Evolutionary conservation across 1,284 basidiomycete species (phyloP), one percentile per base, ranked within the genome.

Genomic region (Vanrija pseudolonga): DNA sequence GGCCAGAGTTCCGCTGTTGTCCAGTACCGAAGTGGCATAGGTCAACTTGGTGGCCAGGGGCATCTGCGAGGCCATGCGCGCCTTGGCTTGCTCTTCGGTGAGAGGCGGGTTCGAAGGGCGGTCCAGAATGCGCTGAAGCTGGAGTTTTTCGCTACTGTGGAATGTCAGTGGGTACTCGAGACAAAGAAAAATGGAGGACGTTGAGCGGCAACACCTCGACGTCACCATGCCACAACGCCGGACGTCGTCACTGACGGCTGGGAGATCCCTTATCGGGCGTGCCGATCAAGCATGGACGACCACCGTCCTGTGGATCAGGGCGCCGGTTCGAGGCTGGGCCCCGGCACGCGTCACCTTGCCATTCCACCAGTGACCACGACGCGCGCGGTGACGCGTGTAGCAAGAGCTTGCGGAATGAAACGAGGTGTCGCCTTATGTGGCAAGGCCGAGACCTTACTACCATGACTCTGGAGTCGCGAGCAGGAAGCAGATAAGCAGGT

Each of bases 11-110:
- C 90, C 89, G 6, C 88, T 89, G 72, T 98, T 98, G 77, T 97
- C 92, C 36, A 98, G 76, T 42, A 97, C 85, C 39, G 85, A 72
- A 67, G 96, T 91, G 1, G 93, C 94, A 65, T 90, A 94, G 11
- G 78, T 66, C 6, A 92, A 78, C 74, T 98, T 98, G 22, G 84
- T 79, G 1, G 83, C 71, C 36, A 98, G 87, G 0, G 90, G 82
- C 50, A 91, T 76, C 73, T 98, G 95, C 0, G 94, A 84, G 23
- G 82, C 80, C 20, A 98, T 81, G 11, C 95, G 84, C 1, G 87
- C 74, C 36, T 78, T 76, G 0, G 94, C 94, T 52, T 80, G 79
- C 2, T 66, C 47, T 36, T 71, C 67, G 2, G 79, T 77, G 14
- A 82, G 66, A 1, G 60, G 87, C 74, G 47, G 84, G 84, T 26